Percentiles rank a stretch among this genome's conserved stretches.
Evolutionary conservation across 2,329 filamentous ascomycete species (phyloP).

Genomic region (Dendrostoma leiphaemia): DNA sequence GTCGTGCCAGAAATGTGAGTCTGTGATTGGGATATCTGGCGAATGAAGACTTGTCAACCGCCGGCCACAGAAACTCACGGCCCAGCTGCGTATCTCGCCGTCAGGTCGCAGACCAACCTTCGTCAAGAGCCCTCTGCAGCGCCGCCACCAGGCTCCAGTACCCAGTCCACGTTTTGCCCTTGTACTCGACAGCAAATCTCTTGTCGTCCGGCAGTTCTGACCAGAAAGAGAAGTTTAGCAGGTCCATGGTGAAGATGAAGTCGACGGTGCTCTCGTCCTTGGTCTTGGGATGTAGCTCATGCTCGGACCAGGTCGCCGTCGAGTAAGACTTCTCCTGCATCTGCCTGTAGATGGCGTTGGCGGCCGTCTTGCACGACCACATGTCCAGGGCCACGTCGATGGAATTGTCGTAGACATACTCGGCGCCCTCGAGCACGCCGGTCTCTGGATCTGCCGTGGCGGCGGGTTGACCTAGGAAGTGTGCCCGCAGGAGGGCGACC

Average conservation of each 20-base stretch:
- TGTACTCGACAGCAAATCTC: slow-evolving; percentile 80
- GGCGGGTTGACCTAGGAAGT: slow-evolving; percentile 61
- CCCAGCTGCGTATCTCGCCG: not conserved
- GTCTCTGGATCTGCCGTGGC: slow-evolving; percentile 67
- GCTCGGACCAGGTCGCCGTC: slow-evolving; percentile 79
- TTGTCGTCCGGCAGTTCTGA: slow-evolving; percentile 68
- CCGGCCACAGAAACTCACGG: slow-evolving; percentile 8
- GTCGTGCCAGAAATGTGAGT: slow-evolving; percentile 80
- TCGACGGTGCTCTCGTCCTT: slow-evolving; percentile 78
- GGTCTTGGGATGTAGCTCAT: slow-evolving; percentile 83
- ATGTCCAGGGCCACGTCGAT: slow-evolving; percentile 91
- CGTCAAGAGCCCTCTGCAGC: slow-evolving; percentile 82
- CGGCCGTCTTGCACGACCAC: slow-evolving; percentile 77
- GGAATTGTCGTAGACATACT: slow-evolving; percentile 87
- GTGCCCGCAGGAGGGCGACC: slow-evolving; percentile 79
- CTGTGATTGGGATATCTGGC: slow-evolving; percentile 81
- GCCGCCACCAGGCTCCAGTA: slow-evolving; percentile 94
- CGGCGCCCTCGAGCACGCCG: slow-evolving; percentile 76
- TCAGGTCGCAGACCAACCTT: slow-evolving; percentile 53
- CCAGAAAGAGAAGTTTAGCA: slow-evolving; percentile 98
- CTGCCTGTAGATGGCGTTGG: slow-evolving; percentile 71
- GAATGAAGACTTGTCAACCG: slow-evolving; percentile 6
- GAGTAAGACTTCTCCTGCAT: slow-evolving; percentile 87
- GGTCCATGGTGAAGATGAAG: slow-evolving; percentile 96
- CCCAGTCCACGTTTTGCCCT: slow-evolving; percentile 80